Evolutionary conservation across 2,329 filamentous ascomycete genomes (phyloP), one percentile per base, ranked within the genome.

Genomic region (Dactylellina drechsleri): DNA sequence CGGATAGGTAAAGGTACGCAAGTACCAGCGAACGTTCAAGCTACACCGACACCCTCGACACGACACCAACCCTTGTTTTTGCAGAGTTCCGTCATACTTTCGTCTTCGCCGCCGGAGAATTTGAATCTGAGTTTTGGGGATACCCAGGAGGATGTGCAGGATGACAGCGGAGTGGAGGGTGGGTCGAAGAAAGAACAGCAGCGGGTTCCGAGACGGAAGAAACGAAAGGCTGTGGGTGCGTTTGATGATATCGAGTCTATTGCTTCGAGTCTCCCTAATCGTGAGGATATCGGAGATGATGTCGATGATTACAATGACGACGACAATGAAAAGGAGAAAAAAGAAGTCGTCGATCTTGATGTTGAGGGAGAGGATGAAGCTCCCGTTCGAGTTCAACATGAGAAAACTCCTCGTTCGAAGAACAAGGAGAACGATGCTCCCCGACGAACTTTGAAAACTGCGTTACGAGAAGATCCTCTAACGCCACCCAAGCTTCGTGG

Each of bases 181-280:
- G 40, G 13, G 2, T 28, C 16, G 18, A 40, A 18, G 40, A 47
- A 31, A 20, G 40, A 31, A 28, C 31, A 36, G 10, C 31, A 36
- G 10, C n/a, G 15, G 3, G 36, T 45, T 52, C 47, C 41, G 57
- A 16, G 53, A 45, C 58, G 59, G 54, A 75, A 68, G 58, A 68
- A 57, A 26, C 28, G 54, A 50, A 75, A 65, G 47, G 40, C 64
- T 16, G 43, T 23, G 18, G 64, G 71, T 0, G 71, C 65, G 3
- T 75, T 75, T 45, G 71, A 75, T 56, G 71, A 75, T 65, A 75
- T 75, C 26, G 71, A 75, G 45, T 68, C 64, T 49, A 75, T 75
- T 54, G 71, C 71, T 56, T 75, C 71, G 0, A 75, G 71, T 47
- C 58, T 75, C 41, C 71, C 71, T 0, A 26, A 23, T 40, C 43